A percentile compares a stretch with the other conserved stretches of the same genome.
These are phyloP conservation scores for Talaromyces adpressus DNA, from an alignment of 495 filamentous ascomycete genomes.

Conservation along the genomic window DNA sequence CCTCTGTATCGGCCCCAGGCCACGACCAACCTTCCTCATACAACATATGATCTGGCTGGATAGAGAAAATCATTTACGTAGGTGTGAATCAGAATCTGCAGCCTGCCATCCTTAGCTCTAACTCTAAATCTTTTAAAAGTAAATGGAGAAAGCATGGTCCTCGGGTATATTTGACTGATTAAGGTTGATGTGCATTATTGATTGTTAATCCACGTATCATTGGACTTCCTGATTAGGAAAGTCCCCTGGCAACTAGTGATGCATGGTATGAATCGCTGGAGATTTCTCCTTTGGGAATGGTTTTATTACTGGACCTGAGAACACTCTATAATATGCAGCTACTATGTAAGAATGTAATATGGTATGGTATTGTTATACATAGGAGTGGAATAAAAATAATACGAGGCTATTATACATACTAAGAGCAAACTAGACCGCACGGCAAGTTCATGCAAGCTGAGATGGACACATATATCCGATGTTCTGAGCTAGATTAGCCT, in stretches of 20 bases:
- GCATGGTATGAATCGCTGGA: background rate
- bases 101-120: background rate
- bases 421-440: background rate
- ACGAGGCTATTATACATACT: background rate
- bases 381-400: background rate
- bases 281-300: background rate
- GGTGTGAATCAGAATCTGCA: background rate
- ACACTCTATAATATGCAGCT: background rate
- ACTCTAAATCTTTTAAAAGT: background rate
- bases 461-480: background rate
- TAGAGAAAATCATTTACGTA: background rate
- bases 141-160: background rate
- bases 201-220: background rate
- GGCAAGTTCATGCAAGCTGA: background rate
- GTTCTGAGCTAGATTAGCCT: background rate
- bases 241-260: background rate
- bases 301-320: background rate
- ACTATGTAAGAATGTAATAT: background rate
- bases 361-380: background rate
- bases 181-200: background rate
- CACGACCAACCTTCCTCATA: background rate
- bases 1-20: background rate
- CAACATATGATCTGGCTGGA: background rate
- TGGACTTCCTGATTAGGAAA: background rate
- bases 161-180: background rate